Evolutionary conservation across 1,284 basidiomycete species (phyloP).

Genomic region (Fomitopsis schrenkii): DNA sequence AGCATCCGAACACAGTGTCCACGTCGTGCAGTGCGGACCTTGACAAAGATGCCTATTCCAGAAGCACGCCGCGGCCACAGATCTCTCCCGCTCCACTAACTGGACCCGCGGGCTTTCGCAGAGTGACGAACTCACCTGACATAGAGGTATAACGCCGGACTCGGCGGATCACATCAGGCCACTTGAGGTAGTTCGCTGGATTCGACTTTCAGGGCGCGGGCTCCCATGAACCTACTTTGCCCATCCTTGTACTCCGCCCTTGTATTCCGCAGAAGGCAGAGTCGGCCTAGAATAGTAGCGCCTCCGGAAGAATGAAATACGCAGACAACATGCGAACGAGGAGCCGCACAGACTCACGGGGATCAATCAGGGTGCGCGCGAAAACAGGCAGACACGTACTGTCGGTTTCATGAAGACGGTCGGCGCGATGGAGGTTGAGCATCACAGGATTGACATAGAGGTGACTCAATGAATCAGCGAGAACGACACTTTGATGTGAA

Average conservation of each 20-base stretch:
- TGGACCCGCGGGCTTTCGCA: background rate
- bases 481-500: background rate
- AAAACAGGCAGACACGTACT: no score
- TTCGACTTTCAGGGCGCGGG: background rate
- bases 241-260: background rate
- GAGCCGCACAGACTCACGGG: background rate
- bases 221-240: background rate
- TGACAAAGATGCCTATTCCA: background rate
- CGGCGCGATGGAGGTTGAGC: background rate
- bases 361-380: background rate
- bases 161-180: background rate
- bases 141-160: background rate
- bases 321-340: background rate
- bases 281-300: background rate
- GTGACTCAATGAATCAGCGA: background rate
- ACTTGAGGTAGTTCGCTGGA: background rate
- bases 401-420: background rate
- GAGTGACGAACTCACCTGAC: background rate
- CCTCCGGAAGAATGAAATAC: background rate
- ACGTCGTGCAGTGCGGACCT: background rate
- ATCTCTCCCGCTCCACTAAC: background rate
- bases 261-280: background rate
- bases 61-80: background rate
- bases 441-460: background rate
- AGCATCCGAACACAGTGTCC: no score